Evolutionary conservation across 2,329 filamentous ascomycete species (phyloP).

Genomic region (Nothophoma quercina): DNA sequence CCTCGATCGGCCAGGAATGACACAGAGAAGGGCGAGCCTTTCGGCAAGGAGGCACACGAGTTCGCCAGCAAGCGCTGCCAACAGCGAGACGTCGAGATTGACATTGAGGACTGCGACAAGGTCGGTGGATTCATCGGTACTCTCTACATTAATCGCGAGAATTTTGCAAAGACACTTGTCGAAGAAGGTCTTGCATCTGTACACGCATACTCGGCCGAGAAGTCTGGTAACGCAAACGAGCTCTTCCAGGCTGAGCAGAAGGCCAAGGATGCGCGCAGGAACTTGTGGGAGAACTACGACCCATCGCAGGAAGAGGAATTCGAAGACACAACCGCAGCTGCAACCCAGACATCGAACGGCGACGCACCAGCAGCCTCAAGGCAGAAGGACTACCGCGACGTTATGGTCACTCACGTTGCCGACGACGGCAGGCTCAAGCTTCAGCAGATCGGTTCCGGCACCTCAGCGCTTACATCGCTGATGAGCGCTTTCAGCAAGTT

Average conservation of each 20-base stretch:
- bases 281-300: conserved; percentile 93
- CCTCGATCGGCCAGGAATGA: conserved; percentile 84
- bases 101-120: conserved; percentile 95
- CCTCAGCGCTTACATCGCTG: conserved; percentile 81
- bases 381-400: conserved; percentile 92
- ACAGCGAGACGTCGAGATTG: conserved; percentile 95
- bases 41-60: conserved; percentile 92
- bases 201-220: conserved; percentile 94
- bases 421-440: conserved; percentile 83
- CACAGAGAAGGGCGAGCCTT: conserved; percentile 86
- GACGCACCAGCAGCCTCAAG: conserved; percentile 65
- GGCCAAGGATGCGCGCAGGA: conserved; percentile 88
- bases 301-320: conserved; percentile 84
- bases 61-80: conserved; percentile 87
- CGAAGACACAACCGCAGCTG: conserved; percentile 56
- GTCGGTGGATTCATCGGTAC: conserved; percentile 96
- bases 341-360: conserved; percentile 58
- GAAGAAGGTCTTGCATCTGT: conserved; percentile 94
- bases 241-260: conserved; percentile 85
- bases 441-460: conserved; percentile 88
- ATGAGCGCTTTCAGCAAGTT: conserved; percentile 93
- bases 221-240: conserved; percentile 87
- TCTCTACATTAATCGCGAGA: conserved; percentile 92
- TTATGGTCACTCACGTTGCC: conserved; percentile 91
- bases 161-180: conserved; percentile 89